These are phyloP conservation scores for Chenopodium quinoa DNA, from an alignment of 148 eudicot species.

Conservation along the genomic window DNA sequence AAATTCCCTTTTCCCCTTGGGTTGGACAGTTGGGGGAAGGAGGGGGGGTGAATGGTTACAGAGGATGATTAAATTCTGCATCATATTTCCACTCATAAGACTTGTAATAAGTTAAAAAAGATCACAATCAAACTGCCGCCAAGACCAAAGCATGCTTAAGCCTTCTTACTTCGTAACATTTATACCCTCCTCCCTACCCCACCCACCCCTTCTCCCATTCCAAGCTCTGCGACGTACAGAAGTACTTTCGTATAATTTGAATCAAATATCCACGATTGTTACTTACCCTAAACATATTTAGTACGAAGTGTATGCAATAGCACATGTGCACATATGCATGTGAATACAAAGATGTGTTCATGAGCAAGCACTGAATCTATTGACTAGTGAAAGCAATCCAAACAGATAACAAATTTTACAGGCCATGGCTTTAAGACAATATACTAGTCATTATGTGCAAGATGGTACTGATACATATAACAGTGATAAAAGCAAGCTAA, in stretches of 20 bases:
- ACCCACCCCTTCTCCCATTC: no score
- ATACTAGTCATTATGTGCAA: neutral
- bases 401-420: neutral
- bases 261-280: no score
- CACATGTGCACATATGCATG: neutral
- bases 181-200: no score
- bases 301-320: neutral
- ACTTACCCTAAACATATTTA: neutral
- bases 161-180: neutral
- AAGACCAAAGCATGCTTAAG: neutral
- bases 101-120: neutral
- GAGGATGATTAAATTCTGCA: no score
- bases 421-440: neutral
- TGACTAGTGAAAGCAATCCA: neutral
- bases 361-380: neutral
- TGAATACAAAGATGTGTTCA: neutral
- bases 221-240: neutral
- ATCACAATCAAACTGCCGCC: neutral
- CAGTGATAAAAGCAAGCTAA: neutral
- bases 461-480: neutral
- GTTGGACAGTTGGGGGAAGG: neutral
- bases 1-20: neutral
- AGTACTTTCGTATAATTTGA: neutral
- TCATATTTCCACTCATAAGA: no score
- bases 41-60: no score